Conservation (phyloP, 2,329 filamentous ascomycete species). For the Leptographium lundbergii region DNA sequence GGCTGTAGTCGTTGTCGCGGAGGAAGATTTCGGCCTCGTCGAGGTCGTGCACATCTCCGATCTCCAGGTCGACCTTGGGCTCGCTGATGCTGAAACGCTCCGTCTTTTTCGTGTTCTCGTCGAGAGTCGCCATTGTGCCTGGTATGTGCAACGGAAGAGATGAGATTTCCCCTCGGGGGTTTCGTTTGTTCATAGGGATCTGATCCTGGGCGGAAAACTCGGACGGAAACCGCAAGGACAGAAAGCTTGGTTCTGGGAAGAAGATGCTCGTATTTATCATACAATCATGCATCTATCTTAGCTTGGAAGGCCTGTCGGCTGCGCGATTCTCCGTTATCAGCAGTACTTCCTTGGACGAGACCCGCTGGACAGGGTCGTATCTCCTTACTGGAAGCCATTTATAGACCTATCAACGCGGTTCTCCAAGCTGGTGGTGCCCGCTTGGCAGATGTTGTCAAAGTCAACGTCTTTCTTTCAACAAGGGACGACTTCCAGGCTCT, state of each 20-base stretch:
- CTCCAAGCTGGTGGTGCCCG: slow-evolving; percentile 47
- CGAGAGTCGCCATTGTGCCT: neutral
- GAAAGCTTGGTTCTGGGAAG: neutral
- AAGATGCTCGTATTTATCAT: neutral
- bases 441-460: slow-evolving; percentile 50
- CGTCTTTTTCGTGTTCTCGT: neutral
- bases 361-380: neutral
- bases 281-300: neutral
- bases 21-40: slow-evolving; percentile 1
- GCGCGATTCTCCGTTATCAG: neutral
- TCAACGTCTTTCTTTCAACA: slow-evolving; percentile 51
- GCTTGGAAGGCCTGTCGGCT: neutral
- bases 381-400: neutral
- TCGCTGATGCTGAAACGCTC: neutral
- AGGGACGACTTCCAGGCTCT: slow-evolving; percentile 52
- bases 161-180: neutral
- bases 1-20: neutral
- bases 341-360: neutral
- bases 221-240: neutral
- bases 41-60: neutral
- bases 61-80: neutral
- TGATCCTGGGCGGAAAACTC: neutral
- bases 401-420: slow-evolving; percentile 25
- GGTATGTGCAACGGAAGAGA: neutral
- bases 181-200: neutral